Evolutionary conservation across 1,284 basidiomycete genomes (phyloP).

Genomic region (Malassezia furfur): DNA sequence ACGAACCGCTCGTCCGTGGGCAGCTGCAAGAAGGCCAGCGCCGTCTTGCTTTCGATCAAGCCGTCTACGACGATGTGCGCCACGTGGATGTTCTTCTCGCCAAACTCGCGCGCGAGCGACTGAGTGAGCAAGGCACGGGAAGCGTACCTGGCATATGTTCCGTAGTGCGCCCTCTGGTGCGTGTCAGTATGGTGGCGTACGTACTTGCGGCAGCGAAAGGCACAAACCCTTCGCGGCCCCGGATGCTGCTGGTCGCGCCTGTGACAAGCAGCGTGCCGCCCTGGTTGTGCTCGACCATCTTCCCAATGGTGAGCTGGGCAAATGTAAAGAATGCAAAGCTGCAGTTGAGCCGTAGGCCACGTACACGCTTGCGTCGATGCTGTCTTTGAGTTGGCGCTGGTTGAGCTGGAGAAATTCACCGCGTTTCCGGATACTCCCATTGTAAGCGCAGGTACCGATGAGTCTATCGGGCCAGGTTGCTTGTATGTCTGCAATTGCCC

Average conservation of each 20-base stretch:
- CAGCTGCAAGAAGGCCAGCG: constrained; percentile 24
- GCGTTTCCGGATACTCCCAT: constrained; percentile 27
- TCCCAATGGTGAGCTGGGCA: constrained; percentile 20
- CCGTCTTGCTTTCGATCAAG: constrained; percentile 29
- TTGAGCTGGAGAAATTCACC: constrained; percentile 24
- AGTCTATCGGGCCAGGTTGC: constrained; percentile 21
- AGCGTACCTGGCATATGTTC: background rate
- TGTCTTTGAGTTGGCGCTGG: constrained; percentile 20
- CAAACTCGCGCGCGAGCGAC: constrained; percentile 29
- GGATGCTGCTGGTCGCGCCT: constrained; percentile 26
- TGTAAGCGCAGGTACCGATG: constrained; percentile 33
- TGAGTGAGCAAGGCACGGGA: background rate
- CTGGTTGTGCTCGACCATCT: constrained; percentile 17
- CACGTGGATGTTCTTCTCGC: constrained; percentile 26
- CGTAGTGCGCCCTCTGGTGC: background rate
- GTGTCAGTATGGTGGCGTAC: background rate
- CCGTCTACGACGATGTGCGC: constrained; percentile 35
- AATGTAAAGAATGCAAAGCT: constrained; percentile 21
- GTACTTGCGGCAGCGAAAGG: constrained; percentile 29
- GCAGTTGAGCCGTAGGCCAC: background rate
- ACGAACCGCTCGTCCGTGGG: constrained; percentile 25
- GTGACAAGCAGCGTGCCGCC: constrained; percentile 32
- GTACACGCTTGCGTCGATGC: constrained; percentile 24
- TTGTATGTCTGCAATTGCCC: constrained; percentile 15
- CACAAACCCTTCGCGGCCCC: constrained; percentile 32